phyloP scores from a whole-genome alignment of 2,329 filamentous ascomycete genomes.

The Cytospora leucostoma region DNA sequence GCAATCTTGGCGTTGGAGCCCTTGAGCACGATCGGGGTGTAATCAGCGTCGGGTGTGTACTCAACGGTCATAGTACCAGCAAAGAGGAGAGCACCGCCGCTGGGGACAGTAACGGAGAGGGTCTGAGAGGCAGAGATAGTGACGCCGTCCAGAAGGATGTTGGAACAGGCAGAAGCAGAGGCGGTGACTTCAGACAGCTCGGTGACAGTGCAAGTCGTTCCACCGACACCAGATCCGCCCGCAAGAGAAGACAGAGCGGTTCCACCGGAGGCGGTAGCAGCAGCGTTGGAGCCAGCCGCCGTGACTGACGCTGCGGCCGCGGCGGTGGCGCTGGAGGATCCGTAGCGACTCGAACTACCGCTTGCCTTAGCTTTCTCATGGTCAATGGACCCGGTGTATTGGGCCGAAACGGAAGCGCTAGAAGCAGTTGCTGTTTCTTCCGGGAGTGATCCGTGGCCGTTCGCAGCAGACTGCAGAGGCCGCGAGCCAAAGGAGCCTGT shows the following conservation, averaged over 20 bases:
- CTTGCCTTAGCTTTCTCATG: constrained; percentile 10
- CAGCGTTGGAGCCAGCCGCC: constrained; percentile 1
- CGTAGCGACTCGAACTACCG: constrained; percentile 1
- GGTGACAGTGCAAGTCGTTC: constrained; percentile 24
- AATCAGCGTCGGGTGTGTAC: constrained; percentile 21
- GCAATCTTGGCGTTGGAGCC: constrained; percentile 29
- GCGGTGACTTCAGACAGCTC: constrained; percentile 18
- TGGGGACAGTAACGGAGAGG: constrained; percentile 22
- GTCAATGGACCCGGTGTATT: constrained; percentile 2
- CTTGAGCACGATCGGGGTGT: constrained; percentile 26
- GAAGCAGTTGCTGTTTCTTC: constrained; percentile 4
- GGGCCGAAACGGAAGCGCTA: background rate
- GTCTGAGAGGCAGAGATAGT: constrained; percentile 18
- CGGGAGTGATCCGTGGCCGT: background rate
- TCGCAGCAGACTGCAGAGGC: background rate
- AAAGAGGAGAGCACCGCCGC: constrained; percentile 20
- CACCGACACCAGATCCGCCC: constrained; percentile 22
- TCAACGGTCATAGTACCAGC: constrained; percentile 24
- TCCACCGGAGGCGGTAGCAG: constrained; percentile 3
- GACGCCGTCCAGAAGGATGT: constrained; percentile 17
- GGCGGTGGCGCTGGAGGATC: background rate
- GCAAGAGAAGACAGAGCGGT: constrained; percentile 18
- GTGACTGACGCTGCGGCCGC: constrained; percentile 6
- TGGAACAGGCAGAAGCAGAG: constrained; percentile 20
- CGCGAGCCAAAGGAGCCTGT: background rate